A percentile compares a stretch with the other conserved stretches of the same genome.
phyloP scores from a whole-genome alignment of 106 monocot genomes.

The Vanilla planifolia region DNA sequence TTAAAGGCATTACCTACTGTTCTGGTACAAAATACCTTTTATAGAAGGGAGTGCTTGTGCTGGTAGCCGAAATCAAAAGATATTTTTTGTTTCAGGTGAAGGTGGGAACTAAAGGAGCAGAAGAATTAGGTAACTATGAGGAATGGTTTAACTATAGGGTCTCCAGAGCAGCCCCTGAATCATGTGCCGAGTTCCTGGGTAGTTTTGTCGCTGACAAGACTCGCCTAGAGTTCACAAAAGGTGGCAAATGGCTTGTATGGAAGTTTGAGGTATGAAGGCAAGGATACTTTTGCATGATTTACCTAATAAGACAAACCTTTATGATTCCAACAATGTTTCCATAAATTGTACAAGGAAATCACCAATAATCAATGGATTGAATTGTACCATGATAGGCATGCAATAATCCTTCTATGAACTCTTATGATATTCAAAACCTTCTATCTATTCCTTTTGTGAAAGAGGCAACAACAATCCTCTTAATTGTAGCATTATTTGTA shows the following conservation, averaged over 20 bases:
- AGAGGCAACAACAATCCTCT: no score
- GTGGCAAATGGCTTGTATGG: slow-evolving; percentile 99
- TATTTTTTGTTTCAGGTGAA: slow-evolving; percentile 46
- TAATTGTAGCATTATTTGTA: no score
- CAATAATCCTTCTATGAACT: no score
- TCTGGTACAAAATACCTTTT: no score
- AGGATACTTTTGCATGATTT: not conserved
- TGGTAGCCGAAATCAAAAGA: not conserved
- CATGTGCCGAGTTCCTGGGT: slow-evolving; percentile 88
- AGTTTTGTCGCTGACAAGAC: slow-evolving; percentile 81
- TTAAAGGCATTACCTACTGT: no score
- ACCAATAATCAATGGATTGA: no score
- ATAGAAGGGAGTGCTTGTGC: not conserved
- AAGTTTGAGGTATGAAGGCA: slow-evolving; percentile 69
- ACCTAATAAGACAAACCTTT: no score
- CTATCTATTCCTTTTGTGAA: no score
- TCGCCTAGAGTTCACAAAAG: slow-evolving; percentile 65
- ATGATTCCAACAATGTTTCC: no score
- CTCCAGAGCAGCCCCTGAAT: slow-evolving; percentile 78
- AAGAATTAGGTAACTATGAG: slow-evolving; percentile 89
- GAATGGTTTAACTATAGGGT: slow-evolving; percentile 98
- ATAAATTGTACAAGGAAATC: no score
- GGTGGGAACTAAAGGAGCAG: slow-evolving; percentile 69
- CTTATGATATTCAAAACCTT: no score
- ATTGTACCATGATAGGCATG: no score